Evolutionary conservation across 2,329 filamentous ascomycete genomes (phyloP).

Genomic region (Arthrinium phaeospermum): DNA sequence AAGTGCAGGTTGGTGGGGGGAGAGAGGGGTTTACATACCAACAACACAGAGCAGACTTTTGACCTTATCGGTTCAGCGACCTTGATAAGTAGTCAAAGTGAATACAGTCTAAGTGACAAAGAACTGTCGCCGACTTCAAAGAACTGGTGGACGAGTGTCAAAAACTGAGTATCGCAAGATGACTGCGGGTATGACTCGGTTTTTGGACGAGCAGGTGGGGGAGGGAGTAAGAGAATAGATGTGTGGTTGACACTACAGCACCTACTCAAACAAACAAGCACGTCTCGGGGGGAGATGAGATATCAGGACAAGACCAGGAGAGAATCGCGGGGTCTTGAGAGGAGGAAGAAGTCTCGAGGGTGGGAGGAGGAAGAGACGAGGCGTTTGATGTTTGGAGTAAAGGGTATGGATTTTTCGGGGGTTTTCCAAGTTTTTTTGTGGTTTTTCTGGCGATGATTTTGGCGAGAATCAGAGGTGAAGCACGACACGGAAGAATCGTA

Average conservation of each 20-base stretch:
- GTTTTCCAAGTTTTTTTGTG: constrained; percentile 67
- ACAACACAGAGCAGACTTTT: constrained; percentile 26
- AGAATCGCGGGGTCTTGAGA: constrained; percentile 25
- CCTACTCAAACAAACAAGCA: constrained; percentile 20
- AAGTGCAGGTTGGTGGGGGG: not conserved
- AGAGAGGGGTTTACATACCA: constrained; percentile 26
- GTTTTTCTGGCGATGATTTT: constrained; percentile 57
- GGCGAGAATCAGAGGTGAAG: constrained; percentile 65
- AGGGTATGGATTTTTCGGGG: constrained; percentile 47
- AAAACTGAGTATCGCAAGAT: constrained; percentile 23
- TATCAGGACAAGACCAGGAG: constrained; percentile 26
- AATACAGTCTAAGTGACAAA: constrained; percentile 31
- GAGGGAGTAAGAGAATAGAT: constrained; percentile 25
- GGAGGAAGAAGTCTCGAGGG: constrained; percentile 28
- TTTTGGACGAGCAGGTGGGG: constrained; percentile 15
- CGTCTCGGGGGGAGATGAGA: constrained; percentile 25
- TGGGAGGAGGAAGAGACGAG: constrained; percentile 23
- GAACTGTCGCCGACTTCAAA: constrained; percentile 30
- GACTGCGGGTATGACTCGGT: constrained; percentile 24
- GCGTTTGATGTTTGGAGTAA: constrained; percentile 17
- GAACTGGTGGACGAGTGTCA: constrained; percentile 23
- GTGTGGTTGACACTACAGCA: constrained; percentile 22
- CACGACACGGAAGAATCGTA: constrained; percentile 56
- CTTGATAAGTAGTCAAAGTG: constrained; percentile 28
- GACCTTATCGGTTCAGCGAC: constrained; percentile 26